Base-by-base conservation (phyloP, 2,329 filamentous ascomycete species). In the Monilinia polystroma region DNA sequence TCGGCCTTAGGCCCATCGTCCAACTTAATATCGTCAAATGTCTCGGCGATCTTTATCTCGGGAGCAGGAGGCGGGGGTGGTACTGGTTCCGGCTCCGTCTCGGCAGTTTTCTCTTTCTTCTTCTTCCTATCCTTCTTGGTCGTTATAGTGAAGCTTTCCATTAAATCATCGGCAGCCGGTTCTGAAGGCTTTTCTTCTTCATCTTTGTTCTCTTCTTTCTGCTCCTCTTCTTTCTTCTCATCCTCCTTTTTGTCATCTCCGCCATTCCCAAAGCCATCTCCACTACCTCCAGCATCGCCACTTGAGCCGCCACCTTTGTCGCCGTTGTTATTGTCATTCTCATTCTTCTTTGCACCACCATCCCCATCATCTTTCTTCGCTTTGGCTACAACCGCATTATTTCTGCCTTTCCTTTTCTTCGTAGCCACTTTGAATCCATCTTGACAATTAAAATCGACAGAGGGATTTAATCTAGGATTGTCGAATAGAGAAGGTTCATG, bases 11-110 rank as follows among this genome's bases (percentile, higher is more conserved):
- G 84, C n/a, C 79, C 81, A 66, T 89, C 87, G 70, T 87, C 84
- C 35, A 92, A 77, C 72, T 86, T 90, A 70, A 92, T 86, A 38
- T 91, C 88, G 55, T 90, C 83, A 71, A 91, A 91, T n/a, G 82
- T 78, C 66, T 84, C 83, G 54, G 35, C 53, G 8, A 82, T 78
- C 58, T 81, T 81, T 23, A 62, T 62, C n/a, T 76, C 75, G 32
- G 70, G 64, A 1, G 68, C 69, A 20, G 77, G 71, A 16, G 80
- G 74, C 32, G 63, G 63, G 18, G 63, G 63, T 12, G 63, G 53
- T 49, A 59, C 23, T 16, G 63, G 47, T 12, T 60, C 63, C 41
- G 74, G 75, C 29, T 72, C 71, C n/a, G 76, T 75, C 57, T 79
- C 71, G 54, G 75, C 74, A 58, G 56, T 68, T 14, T 69, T 65